A percentile compares a stretch with the other conserved stretches of the same genome.
Evolutionary conservation across 257 asterid species (phyloP).

Genomic region (Jacaranda copaia): DNA sequence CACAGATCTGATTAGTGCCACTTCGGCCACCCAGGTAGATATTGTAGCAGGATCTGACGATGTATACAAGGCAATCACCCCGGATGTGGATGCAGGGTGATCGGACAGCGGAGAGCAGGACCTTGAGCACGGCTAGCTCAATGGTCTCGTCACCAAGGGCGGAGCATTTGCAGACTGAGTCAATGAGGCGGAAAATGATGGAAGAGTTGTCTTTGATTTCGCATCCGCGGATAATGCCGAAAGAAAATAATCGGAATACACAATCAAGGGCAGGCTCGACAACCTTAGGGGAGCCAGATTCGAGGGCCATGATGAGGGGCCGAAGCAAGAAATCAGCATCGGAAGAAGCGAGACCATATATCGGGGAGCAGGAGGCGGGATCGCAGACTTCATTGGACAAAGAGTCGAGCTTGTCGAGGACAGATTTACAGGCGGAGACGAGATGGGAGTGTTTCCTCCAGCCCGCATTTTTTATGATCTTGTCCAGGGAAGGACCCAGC

Average conservation of each 20-base stretch:
- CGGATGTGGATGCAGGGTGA: constrained; percentile 58
- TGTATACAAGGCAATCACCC: constrained; percentile 71
- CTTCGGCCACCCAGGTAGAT: constrained; percentile 73
- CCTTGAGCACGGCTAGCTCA: constrained; percentile 69
- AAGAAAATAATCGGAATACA: constrained; percentile 59
- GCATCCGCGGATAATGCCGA: constrained; percentile 60
- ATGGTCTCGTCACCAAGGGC: constrained; percentile 62
- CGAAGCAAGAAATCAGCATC: constrained; percentile 64
- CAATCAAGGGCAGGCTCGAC: constrained; percentile 84
- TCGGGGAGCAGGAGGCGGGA: constrained; percentile 69
- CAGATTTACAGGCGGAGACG: constrained; percentile 72
- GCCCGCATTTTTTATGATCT: constrained; percentile 82
- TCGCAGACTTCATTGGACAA: constrained; percentile 53
- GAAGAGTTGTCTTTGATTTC: constrained; percentile 51
- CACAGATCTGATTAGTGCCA: constrained; percentile 90
- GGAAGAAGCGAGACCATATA: constrained; percentile 61
- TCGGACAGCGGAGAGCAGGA: constrained; percentile 64
- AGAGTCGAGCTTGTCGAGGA: constrained; percentile 71
- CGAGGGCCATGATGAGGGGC: constrained; percentile 68
- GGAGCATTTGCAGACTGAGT: constrained; percentile 66
- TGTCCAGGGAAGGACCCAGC: constrained; percentile 77
- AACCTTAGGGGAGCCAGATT: constrained; percentile 73
- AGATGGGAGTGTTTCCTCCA: constrained; percentile 85
- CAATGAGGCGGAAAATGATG: constrained; percentile 58
- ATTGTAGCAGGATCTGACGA: constrained; percentile 80